A percentile compares a stretch with the other conserved stretches of the same genome.
Conservation (phyloP, 352 stramenopile species). For the Pythium vanterpoolii region DNA sequence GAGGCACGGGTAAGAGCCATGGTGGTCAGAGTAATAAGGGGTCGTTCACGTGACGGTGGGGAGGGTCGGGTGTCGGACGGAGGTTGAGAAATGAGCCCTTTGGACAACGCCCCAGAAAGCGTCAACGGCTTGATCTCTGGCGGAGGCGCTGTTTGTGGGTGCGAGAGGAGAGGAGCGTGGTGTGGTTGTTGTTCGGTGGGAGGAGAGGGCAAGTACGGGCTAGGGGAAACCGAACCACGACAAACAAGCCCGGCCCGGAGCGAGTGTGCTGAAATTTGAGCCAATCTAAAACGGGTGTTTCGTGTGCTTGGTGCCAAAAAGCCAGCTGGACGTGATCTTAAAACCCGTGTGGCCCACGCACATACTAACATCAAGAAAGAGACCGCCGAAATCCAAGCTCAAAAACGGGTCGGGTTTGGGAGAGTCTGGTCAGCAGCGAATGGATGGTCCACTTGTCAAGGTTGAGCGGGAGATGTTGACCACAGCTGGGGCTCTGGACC, state of each 20-base stretch:
- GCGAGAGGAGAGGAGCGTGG: not conserved
- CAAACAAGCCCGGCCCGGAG: not conserved
- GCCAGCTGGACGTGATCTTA: not conserved
- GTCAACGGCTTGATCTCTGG: not conserved
- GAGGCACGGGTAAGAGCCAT: constrained; percentile 74
- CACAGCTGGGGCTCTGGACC: constrained; percentile 13
- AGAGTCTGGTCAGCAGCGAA: too few relatives aligned
- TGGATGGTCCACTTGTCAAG: not conserved
- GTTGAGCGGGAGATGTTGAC: constrained; percentile 6
- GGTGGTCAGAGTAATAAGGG: constrained; percentile 15
- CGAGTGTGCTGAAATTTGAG: too few relatives aligned
- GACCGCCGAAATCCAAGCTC: constrained; percentile 24
- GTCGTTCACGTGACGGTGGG: not conserved
- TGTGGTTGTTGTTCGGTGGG: constrained; percentile 8
- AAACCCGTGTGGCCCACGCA: constrained; percentile 15
- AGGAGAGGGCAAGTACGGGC: not conserved
- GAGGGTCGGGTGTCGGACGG: constrained; percentile 25
- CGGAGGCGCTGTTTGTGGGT: constrained; percentile 9
- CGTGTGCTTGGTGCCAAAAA: constrained; percentile 15
- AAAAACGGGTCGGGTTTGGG: constrained; percentile 11
- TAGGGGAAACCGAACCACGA: not conserved
- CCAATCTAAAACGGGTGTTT: not conserved
- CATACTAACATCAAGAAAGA: constrained; percentile 28
- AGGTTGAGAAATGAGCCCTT: constrained; percentile 27
- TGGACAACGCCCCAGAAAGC: not conserved